These are phyloP conservation scores for Talaromyces nanjingensis DNA, from an alignment of 495 filamentous ascomycete species.

Conservation along the genomic window DNA sequence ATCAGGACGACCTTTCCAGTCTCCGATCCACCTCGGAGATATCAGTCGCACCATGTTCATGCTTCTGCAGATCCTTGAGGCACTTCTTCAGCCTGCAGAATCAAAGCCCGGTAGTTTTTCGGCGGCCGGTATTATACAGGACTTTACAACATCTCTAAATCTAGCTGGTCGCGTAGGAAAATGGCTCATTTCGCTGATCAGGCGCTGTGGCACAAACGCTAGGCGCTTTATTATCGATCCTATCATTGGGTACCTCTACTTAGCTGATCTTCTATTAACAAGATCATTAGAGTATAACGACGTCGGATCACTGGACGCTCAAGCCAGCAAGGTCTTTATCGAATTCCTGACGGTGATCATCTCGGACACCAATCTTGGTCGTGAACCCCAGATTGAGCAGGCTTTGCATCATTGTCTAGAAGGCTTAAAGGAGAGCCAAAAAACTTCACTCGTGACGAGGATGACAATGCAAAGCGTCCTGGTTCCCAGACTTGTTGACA, in stretches of 20 bases:
- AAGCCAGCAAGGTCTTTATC: constrained; percentile 20
- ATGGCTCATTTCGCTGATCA: constrained; percentile 23
- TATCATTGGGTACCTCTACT: constrained; percentile 19
- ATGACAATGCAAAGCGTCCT: constrained; percentile 15
- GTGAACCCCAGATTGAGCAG: constrained; percentile 19
- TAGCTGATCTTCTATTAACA: neutral
- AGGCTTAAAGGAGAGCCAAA: constrained; percentile 10
- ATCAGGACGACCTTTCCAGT: constrained; percentile 22
- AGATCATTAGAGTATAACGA: constrained; percentile 2
- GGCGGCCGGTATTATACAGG: constrained; percentile 14
- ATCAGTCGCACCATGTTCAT: constrained; percentile 19
- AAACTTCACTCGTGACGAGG: constrained; percentile 12
- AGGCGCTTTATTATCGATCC: constrained; percentile 15
- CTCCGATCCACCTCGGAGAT: constrained; percentile 18
- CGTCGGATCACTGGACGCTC: constrained; percentile 19
- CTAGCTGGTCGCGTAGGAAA: constrained; percentile 32
- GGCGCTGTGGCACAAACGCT: constrained; percentile 9
- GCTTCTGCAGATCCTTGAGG: constrained; percentile 23
- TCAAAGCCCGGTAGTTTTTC: neutral
- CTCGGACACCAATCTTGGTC: constrained; percentile 12
- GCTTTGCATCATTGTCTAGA: constrained; percentile 23
- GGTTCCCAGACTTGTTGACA: constrained; percentile 20
- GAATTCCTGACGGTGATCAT: constrained; percentile 27
- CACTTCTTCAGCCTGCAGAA: constrained; percentile 17
- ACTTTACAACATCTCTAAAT: constrained; percentile 28